A percentile compares a stretch with the other conserved stretches of the same genome.
These are phyloP conservation scores for Excoecaria cochinchinensis DNA, from an alignment of 345 rosid genomes.

Conservation along the genomic window DNA sequence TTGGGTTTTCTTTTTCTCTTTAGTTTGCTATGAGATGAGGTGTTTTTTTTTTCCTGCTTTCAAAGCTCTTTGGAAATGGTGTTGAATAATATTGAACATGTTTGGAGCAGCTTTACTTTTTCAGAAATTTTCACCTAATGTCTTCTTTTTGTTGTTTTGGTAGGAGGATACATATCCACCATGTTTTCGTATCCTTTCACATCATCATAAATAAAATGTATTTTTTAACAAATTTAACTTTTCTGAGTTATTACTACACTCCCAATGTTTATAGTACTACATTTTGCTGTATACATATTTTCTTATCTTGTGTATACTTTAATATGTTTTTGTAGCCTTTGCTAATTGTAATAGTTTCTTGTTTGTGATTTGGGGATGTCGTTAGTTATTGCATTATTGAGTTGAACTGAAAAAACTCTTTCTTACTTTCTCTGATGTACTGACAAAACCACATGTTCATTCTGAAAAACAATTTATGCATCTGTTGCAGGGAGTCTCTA, in stretches of 20 bases:
- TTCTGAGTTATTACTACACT: not conserved
- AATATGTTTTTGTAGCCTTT: not conserved
- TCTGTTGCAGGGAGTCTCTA: conserved; percentile 64
- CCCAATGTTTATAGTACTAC: not conserved
- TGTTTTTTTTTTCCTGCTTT: not conserved
- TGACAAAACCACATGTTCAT: conserved; percentile 5
- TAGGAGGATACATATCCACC: not conserved
- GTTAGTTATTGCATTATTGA: conserved; percentile 17
- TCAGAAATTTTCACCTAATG: not conserved
- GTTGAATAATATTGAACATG: not conserved
- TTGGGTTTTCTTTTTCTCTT: not conserved
- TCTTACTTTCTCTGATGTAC: not conserved
- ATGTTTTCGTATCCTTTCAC: not conserved
- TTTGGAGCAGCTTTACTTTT: not conserved
- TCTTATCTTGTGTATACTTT: not conserved
- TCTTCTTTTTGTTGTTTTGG: not conserved
- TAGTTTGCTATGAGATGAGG: not conserved
- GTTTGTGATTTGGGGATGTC: not conserved
- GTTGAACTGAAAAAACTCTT: not conserved
- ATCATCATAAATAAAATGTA: not conserved
- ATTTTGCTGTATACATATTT: not conserved
- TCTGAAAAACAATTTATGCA: conserved; percentile 16
- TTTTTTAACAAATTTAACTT: not conserved
- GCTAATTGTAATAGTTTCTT: not conserved
- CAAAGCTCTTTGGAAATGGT: not conserved